Conservation (phyloP, 2,329 filamentous ascomycete species). For the Ilyonectria destructans region DNA sequence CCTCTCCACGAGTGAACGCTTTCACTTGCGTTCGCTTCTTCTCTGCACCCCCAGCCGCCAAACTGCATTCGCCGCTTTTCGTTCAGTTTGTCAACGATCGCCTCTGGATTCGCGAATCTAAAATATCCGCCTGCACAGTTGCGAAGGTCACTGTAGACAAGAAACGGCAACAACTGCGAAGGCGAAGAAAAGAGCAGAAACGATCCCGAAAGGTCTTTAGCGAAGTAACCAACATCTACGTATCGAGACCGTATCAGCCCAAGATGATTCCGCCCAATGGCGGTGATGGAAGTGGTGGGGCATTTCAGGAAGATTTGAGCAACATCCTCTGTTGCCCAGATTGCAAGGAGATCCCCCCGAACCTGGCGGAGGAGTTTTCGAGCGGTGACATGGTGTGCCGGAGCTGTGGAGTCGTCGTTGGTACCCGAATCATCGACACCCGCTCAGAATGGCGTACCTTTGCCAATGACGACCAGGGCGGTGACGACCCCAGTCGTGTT, state of each 20-base stretch:
- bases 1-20: conserved; percentile 6
- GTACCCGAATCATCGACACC: conserved; percentile 93
- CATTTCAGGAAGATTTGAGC: conserved; percentile 88
- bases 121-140: conserved; percentile 37
- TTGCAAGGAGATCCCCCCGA: conserved; percentile 92
- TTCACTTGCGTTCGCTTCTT: conserved; percentile 12
- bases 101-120: conserved; percentile 55
- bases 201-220: conserved; percentile 59
- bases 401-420: conserved; percentile 91
- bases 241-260: conserved; percentile 58
- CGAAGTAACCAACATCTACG: conserved; percentile 62
- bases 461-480: conserved; percentile 96
- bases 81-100: conserved; percentile 68
- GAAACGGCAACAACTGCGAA: conserved; percentile 54
- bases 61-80: conserved; percentile 82
- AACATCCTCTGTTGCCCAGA: conserved; percentile 90
- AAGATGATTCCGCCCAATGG: conserved; percentile 64
- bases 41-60: conserved; percentile 62
- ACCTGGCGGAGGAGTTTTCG: conserved; percentile 93
- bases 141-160: conserved; percentile 49
- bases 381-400: conserved; percentile 94
- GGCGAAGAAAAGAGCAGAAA: conserved; percentile 54
- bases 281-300: conserved; percentile 50
- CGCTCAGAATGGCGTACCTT: conserved; percentile 99
- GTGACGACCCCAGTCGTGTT: conserved; percentile 97